Conservation (phyloP, 176 grass and related monocot genomes). For the Carex scoparia region DNA sequence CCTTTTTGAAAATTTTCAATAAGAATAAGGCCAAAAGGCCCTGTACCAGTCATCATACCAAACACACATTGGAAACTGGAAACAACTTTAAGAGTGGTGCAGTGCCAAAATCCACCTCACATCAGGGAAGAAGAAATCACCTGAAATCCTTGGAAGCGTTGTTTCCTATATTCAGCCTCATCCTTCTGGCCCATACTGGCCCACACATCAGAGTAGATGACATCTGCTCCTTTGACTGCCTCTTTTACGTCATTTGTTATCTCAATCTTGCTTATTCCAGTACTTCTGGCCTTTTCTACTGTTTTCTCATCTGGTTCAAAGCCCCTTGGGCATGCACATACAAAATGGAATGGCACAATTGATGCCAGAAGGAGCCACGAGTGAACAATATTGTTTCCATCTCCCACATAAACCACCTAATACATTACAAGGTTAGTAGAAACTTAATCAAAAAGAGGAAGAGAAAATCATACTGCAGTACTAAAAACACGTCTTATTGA, state of each 20-base stretch:
- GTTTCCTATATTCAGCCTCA: slow-evolving; percentile 81
- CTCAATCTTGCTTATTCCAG: slow-evolving; percentile 93
- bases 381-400: slow-evolving; percentile 96
- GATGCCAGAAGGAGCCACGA: slow-evolving; percentile 95
- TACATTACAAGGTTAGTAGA: not conserved
- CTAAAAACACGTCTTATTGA: not conserved
- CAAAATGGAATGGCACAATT: slow-evolving; percentile 79
- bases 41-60: not conserved
- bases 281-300: slow-evolving; percentile 57
- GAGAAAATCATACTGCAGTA: not conserved
- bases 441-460: not conserved
- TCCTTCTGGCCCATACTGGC: slow-evolving; percentile 99
- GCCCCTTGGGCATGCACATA: slow-evolving; percentile 87
- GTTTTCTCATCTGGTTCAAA: slow-evolving; percentile 92
- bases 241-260: slow-evolving; percentile 84
- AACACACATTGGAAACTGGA: not conserved
- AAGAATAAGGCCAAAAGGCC: not conserved
- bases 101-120: not conserved
- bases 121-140: slow-evolving; percentile 26
- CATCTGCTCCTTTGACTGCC: slow-evolving; percentile 93
- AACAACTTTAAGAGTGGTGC: not conserved
- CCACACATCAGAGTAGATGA: slow-evolving; percentile 98
- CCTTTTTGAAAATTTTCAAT: not conserved
- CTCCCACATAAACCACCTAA: slow-evolving; percentile 94
- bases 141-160: slow-evolving; percentile 84